Conservation (phyloP, 306 rosid genomes). For the Coriaria nepalensis region DNA sequence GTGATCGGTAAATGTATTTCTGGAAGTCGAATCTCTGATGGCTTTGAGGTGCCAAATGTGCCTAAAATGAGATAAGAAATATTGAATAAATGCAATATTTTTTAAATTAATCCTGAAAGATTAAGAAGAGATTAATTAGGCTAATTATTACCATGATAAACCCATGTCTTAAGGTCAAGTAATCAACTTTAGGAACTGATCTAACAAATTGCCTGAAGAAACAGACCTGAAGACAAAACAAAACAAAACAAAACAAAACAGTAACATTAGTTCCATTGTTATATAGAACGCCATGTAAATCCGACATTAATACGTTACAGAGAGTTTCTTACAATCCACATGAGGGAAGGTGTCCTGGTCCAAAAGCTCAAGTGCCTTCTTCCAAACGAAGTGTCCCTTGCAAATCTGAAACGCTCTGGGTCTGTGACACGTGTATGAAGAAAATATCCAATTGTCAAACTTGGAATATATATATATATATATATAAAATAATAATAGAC, state of each 20-base stretch:
- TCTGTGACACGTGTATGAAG: constrained; percentile 22
- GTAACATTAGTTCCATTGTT: too few relatives aligned
- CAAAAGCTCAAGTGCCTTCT: constrained; percentile 75
- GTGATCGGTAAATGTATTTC: constrained; percentile 61
- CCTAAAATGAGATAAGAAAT: constrained; percentile 26
- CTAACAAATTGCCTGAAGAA: constrained; percentile 83
- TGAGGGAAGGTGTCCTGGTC: constrained; percentile 49
- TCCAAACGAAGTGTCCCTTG: constrained; percentile 84
- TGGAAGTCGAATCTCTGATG: constrained; percentile 59
- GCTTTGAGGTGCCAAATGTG: constrained; percentile 83
- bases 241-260: background rate
- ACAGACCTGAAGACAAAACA: constrained; percentile 26
- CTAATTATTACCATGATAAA: constrained; percentile 49
- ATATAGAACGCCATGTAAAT: too few relatives aligned
- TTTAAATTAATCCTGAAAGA: too few relatives aligned
- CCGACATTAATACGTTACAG: too few relatives aligned
- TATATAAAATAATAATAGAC: background rate
- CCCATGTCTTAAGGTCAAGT: constrained; percentile 81
- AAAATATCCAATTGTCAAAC: background rate
- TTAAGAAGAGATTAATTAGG: too few relatives aligned
- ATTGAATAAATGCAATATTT: background rate
- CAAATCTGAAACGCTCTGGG: constrained; percentile 81
- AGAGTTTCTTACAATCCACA: constrained; percentile 72
- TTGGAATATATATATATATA: background rate
- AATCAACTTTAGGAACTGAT: constrained; percentile 89